Evolutionary conservation across 2,329 filamentous ascomycete genomes (phyloP).

Genomic region (Hyphodiscus sp.): DNA sequence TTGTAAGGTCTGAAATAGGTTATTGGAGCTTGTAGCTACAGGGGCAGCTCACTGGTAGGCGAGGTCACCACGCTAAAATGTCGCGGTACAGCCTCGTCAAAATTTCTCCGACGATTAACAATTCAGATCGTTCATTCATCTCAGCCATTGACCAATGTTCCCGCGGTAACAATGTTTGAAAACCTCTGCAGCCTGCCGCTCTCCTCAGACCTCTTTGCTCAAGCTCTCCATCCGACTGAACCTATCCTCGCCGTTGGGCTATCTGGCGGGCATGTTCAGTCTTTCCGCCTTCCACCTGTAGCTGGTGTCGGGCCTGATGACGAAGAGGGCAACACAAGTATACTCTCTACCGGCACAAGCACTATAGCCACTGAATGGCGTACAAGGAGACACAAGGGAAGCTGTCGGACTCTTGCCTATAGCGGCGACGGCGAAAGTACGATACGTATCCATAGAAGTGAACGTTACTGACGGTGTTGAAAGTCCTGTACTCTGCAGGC

Average conservation of each 20-base stretch:
- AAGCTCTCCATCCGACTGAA: slow-evolving; percentile 77
- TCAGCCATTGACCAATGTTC: slow-evolving; percentile 9
- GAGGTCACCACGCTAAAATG: not conserved
- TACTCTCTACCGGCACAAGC: slow-evolving; percentile 57
- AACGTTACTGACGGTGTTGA: slow-evolving; percentile 4
- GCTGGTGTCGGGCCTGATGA: slow-evolving; percentile 46
- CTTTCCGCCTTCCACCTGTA: slow-evolving; percentile 62
- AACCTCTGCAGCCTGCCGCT: slow-evolving; percentile 87
- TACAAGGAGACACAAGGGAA: slow-evolving; percentile 87
- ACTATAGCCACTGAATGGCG: slow-evolving; percentile 80
- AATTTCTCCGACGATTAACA: not conserved
- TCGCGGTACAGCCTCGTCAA: not conserved
- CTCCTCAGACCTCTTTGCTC: slow-evolving; percentile 78
- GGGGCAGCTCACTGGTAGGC: not conserved
- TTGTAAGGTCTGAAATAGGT: no score
- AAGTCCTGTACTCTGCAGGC: slow-evolving; percentile 56
- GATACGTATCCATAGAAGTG: slow-evolving; percentile 31
- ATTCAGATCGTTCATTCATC: not conserved
- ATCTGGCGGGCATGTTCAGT: slow-evolving; percentile 77
- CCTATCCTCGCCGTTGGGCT: slow-evolving; percentile 83
- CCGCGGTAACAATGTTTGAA: slow-evolving; percentile 40
- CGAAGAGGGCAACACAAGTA: slow-evolving; percentile 41
- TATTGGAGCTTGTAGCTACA: not conserved
- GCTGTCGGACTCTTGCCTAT: slow-evolving; percentile 77
- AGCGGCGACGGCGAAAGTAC: slow-evolving; percentile 67